Evolutionary conservation across 306 rosid species (phyloP).

Genomic region (Corylus americana): DNA sequence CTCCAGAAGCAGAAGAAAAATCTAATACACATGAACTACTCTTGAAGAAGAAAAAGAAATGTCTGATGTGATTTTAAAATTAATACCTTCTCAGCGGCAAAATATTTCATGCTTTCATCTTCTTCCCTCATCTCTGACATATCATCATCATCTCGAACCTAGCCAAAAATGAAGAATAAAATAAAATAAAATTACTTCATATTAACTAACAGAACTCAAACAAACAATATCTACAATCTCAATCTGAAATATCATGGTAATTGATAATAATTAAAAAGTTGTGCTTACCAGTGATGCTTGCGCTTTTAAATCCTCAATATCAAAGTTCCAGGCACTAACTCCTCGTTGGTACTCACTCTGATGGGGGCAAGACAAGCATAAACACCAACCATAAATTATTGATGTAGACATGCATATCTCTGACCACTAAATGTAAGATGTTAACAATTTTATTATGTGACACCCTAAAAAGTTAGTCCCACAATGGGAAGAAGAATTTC

Average conservation of each 20-base stretch:
- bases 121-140: constrained; percentile 69
- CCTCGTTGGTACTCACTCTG: constrained; percentile 99
- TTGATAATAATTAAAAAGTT: background rate
- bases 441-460: background rate
- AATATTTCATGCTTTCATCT: constrained; percentile 50
- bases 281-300: constrained; percentile 89
- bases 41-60: background rate
- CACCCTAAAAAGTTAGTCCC: no score
- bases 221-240: constrained; percentile 6
- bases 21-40: background rate
- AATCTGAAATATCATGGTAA: background rate
- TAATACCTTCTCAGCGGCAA: constrained; percentile 36
- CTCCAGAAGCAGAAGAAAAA: constrained; percentile 12
- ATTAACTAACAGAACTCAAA: constrained; percentile 19
- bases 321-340: constrained; percentile 99
- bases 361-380: constrained; percentile 16
- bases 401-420: constrained; percentile 4
- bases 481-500: no score
- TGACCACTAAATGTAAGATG: constrained; percentile 13
- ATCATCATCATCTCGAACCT: constrained; percentile 74
- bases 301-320: constrained; percentile 88
- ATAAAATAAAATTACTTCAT: constrained; percentile 16
- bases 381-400: background rate
- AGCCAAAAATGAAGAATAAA: constrained; percentile 13
- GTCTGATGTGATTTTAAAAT: constrained; percentile 20